These are phyloP conservation scores for Thelonectria rubi DNA, from an alignment of 2,329 filamentous ascomycete species.

Conservation along the genomic window DNA sequence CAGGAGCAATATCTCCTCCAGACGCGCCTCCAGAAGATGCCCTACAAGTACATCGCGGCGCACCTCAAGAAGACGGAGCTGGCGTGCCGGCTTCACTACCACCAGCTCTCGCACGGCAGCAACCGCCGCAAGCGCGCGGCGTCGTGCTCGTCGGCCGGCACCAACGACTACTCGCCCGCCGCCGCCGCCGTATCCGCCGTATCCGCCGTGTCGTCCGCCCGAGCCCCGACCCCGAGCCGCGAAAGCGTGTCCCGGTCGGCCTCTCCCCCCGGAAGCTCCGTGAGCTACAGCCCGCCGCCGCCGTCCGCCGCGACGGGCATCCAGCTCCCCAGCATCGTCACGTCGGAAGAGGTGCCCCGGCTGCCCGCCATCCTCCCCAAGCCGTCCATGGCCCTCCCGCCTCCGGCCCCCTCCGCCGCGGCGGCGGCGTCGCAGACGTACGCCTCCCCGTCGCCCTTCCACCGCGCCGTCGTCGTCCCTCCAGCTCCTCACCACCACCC, in stretches of 20 bases:
- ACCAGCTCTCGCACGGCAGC: constrained; percentile 84
- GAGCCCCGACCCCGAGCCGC: constrained; percentile 60
- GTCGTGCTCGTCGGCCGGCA: constrained; percentile 70
- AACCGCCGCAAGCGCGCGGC: constrained; percentile 80
- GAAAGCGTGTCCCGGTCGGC: constrained; percentile 59
- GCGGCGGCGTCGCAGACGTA: constrained; percentile 52
- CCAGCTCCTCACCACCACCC: constrained; percentile 39
- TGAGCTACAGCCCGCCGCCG: constrained; percentile 56
- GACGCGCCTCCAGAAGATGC: constrained; percentile 87
- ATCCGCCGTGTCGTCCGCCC: no score
- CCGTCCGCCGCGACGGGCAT: constrained; percentile 58
- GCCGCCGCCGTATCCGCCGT: no score
- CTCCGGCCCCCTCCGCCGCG: constrained; percentile 45
- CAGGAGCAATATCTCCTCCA: constrained; percentile 86
- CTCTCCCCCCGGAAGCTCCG: constrained; percentile 57
- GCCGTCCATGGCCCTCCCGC: constrained; percentile 62
- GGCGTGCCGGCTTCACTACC: constrained; percentile 86
- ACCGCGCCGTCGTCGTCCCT: constrained; percentile 30
- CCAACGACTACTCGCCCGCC: constrained; percentile 60
- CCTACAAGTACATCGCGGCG: constrained; percentile 88
- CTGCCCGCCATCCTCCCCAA: constrained; percentile 73
- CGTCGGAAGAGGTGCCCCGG: constrained; percentile 54
- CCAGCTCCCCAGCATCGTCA: constrained; percentile 62
- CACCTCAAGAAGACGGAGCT: constrained; percentile 89
- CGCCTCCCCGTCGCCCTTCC: constrained; percentile 51